Base-by-base conservation (phyloP, 2,329 filamentous ascomycete genomes). In the Coleophoma cylindrospora region DNA sequence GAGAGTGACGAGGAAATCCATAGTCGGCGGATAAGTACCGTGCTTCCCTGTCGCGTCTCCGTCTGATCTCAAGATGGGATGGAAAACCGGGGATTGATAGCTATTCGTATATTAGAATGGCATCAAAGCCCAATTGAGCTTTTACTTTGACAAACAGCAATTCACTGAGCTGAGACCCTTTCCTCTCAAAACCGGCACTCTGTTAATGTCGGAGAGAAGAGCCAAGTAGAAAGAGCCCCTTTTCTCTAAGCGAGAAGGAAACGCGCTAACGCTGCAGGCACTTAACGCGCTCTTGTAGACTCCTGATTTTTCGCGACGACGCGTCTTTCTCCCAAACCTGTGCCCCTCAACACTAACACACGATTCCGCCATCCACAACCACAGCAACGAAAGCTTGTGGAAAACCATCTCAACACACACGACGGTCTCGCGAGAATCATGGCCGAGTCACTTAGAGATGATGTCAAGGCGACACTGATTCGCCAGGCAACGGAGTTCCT, bases 401-500 rank as follows among this genome's bases (percentile, higher is more conserved):
- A 4, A 38, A 38, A 38, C 14, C 11, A 17, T 38, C 36, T 38
- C 36, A 7, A n/a, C 13, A 14, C 3, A 38, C 36, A 38, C 36
- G 7, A n/a, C 36, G 15, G 12, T 17, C 15, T 38, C 36, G 15
- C 6, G 15, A 38, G 7, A 44, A 33, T 15, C n/a, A 44, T 44
- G 41, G 41, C 11, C 21, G 41, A 44, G 17, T 6, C 34, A n/a
- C 41, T 44, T 8, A 32, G 41, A 33, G 41, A 44, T 15, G 41
- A 44, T 33, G 41, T n/a, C 21, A 22, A 13, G 12, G 27, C 21
- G 32, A 27, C 21, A n/a, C 27, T 27, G 22, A 21, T 95, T 66
- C 86, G 89, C 62, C 81, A 86, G 55, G 90, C 89, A 13, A 80
- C 86, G 61, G 91, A 96, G 67, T 96, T 96, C 64, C 81, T 96